A percentile compares a stretch with the other conserved stretches of the same genome.
These are phyloP conservation scores for Syzygium aromaticum DNA, from an alignment of 345 rosid genomes.

Conservation along the genomic window DNA sequence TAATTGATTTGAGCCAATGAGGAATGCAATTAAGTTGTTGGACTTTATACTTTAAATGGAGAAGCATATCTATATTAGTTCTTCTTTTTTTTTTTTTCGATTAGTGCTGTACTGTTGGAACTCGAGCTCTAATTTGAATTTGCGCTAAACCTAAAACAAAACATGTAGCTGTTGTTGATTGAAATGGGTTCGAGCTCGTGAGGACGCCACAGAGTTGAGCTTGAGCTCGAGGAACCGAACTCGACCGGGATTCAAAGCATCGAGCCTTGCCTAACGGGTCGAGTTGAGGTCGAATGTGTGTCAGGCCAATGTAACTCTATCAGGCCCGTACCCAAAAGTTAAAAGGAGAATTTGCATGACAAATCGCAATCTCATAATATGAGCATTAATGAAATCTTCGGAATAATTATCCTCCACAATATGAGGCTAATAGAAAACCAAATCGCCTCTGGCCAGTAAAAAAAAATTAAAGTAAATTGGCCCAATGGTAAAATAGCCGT, in stretches of 20 bases:
- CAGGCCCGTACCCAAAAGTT: not conserved
- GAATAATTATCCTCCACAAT: not conserved
- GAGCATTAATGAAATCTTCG: not conserved
- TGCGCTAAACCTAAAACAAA: no score
- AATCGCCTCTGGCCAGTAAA: not conserved
- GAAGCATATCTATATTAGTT: not conserved
- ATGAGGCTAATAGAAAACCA: not conserved
- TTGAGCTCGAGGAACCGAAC: not conserved
- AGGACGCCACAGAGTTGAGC: not conserved
- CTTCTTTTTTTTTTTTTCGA: not conserved
- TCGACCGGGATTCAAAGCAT: not conserved
- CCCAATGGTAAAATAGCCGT: not conserved
- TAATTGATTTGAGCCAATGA: not conserved
- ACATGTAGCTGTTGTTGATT: not conserved
- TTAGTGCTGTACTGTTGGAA: no score
- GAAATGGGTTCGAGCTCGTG: not conserved
- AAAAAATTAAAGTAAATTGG: not conserved
- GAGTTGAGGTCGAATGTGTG: not conserved
- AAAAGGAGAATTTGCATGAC: not conserved
- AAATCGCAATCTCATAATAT: no score
- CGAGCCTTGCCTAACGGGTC: fast-evolving
- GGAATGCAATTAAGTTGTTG: not conserved
- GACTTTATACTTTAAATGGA: not conserved
- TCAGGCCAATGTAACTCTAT: not conserved
- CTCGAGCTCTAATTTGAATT: not conserved